Evolutionary conservation across 352 stramenopile species (phyloP).

Genomic region (Globisporangium nagaii): DNA sequence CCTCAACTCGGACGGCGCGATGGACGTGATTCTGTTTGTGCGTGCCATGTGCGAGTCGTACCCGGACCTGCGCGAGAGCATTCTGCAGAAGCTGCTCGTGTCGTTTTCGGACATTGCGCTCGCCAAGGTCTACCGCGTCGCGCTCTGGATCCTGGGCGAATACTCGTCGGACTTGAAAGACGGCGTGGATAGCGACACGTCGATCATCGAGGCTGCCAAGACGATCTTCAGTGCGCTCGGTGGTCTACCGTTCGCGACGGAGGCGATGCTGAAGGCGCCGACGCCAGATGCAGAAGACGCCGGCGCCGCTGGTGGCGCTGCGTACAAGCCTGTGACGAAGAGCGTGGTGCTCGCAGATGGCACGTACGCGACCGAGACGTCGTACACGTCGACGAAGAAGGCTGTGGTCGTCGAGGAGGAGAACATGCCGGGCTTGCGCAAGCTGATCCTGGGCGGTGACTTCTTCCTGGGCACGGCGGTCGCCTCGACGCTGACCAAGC

Average conservation of each 20-base stretch:
- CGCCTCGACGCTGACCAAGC: slow-evolving; percentile 94
- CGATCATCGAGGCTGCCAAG: slow-evolving; percentile 65
- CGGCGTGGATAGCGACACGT: slow-evolving; percentile 48
- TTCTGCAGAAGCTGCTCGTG: slow-evolving; percentile 94
- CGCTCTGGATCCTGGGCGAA: slow-evolving; percentile 96
- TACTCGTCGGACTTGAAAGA: slow-evolving; percentile 69
- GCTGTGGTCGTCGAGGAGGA: slow-evolving; percentile 50
- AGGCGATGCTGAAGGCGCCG: slow-evolving; percentile 45
- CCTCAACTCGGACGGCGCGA: slow-evolving; percentile 93
- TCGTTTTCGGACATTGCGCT: slow-evolving; percentile 92
- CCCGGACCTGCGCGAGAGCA: slow-evolving; percentile 86
- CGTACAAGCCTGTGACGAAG: slow-evolving; percentile 92
- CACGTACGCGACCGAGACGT: slow-evolving; percentile 99
- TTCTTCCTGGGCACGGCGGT: slow-evolving; percentile 96
- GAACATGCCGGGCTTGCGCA: slow-evolving; percentile 67
- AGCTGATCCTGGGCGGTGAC: slow-evolving; percentile 91
- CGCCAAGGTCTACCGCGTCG: slow-evolving; percentile 95
- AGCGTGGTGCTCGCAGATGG: slow-evolving; percentile 98
- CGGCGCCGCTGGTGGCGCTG: slow-evolving; percentile 22
- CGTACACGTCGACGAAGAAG: slow-evolving; percentile 57
- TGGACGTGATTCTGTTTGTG: slow-evolving; percentile 99
- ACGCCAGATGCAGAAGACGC: slow-evolving; percentile 12
- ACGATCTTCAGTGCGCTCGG: slow-evolving; percentile 89
- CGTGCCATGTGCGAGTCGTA: slow-evolving; percentile 98
- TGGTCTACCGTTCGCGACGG: slow-evolving; percentile 60